These are phyloP conservation scores for Abelmoschus esculentus DNA, from an alignment of 345 rosid species.

Conservation along the genomic window DNA sequence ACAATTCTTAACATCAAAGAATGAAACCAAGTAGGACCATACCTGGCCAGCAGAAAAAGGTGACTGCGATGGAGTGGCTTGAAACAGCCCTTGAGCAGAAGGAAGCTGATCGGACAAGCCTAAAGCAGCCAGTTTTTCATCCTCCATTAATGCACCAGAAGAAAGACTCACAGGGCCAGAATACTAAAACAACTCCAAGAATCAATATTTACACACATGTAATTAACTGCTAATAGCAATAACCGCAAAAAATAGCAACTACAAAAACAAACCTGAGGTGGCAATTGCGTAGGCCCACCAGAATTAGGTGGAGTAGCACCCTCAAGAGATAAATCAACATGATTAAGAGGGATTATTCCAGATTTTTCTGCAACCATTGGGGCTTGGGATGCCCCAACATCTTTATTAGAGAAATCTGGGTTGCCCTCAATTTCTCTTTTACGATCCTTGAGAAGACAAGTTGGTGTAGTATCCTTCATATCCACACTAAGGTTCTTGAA, in stretches of 20 bases:
- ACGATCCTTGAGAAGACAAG: constrained; percentile 84
- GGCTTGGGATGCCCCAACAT: constrained; percentile 63
- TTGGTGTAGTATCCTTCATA: constrained; percentile 79
- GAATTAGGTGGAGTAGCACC: constrained; percentile 64
- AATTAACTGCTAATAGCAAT: neutral
- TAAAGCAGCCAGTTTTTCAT: constrained; percentile 66
- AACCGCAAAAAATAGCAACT: neutral
- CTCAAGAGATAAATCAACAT: constrained; percentile 61
- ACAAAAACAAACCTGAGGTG: constrained; percentile 61
- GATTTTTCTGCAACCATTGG: constrained; percentile 70
- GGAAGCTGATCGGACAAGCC: constrained; percentile 83
- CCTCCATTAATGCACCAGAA: constrained; percentile 62
- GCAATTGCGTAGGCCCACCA: constrained; percentile 50
- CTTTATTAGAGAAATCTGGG: constrained; percentile 95
- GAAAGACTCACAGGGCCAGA: constrained; percentile 56
- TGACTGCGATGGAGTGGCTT: constrained; percentile 59
- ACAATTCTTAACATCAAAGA: neutral
- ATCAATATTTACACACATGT: neutral
- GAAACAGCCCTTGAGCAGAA: constrained; percentile 72
- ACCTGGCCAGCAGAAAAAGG: constrained; percentile 70
- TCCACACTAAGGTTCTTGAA: constrained; percentile 89
- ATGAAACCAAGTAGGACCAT: neutral
- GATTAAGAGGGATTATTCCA: constrained; percentile 51
- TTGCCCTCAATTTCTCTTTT: constrained; percentile 92
- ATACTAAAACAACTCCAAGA: constrained; percentile 40